A percentile compares a stretch with the other conserved stretches of the same genome.
Conservation (phyloP, 176 grass and related monocot genomes). For the Triticum turgidum region DNA sequence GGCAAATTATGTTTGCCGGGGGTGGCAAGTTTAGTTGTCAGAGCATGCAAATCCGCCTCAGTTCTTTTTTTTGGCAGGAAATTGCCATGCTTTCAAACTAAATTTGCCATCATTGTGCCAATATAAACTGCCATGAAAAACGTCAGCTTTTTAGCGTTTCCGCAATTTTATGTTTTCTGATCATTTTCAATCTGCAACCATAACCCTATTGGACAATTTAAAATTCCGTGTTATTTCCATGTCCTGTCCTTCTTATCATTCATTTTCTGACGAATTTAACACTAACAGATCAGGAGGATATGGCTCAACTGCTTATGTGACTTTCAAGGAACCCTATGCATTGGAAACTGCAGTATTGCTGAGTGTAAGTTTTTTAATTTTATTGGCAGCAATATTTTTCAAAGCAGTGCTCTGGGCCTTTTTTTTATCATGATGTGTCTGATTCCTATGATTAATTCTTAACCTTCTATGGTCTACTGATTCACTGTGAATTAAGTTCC, state of each 20-base stretch:
- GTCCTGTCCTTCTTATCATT: background rate
- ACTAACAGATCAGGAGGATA: conserved; percentile 71
- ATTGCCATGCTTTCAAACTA: too few relatives aligned
- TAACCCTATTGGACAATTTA: background rate
- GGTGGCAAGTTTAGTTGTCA: too few relatives aligned
- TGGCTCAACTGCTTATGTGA: conserved; percentile 88
- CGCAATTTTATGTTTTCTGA: background rate
- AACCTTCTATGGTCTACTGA: background rate
- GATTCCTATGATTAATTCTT: background rate
- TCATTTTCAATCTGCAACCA: background rate
- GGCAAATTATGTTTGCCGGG: too few relatives aligned
- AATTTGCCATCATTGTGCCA: too few relatives aligned
- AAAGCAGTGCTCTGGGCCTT: background rate
- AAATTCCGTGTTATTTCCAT: background rate
- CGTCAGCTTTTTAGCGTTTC: too few relatives aligned
- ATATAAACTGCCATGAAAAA: too few relatives aligned
- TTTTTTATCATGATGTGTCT: background rate
- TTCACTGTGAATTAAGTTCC: background rate
- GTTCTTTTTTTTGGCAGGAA: too few relatives aligned
- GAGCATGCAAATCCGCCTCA: too few relatives aligned
- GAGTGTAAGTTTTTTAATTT: conserved; percentile 51
- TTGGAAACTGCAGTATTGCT: conserved; percentile 96
- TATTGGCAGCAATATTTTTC: conserved; percentile 9
- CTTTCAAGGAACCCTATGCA: conserved; percentile 86
- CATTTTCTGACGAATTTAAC: conserved; percentile 31